Evolutionary conservation across 1,284 basidiomycete genomes (phyloP), one percentile per base, ranked within the genome.

Genomic region (Sporisorium graminicola): DNA sequence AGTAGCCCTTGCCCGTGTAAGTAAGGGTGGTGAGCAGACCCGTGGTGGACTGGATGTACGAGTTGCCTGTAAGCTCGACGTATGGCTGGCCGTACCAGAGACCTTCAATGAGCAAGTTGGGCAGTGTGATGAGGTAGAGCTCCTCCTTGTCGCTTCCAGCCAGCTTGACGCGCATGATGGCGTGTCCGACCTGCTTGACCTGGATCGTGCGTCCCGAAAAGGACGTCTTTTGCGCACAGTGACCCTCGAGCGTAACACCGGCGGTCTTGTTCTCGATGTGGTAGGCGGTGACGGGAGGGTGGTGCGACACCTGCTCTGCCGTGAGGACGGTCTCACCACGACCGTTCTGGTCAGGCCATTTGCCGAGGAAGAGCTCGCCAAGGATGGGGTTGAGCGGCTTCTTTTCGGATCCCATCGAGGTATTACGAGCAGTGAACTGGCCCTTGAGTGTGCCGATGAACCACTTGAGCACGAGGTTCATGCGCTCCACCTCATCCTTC

Each of bases 151-250:
- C 92, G 69, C 88, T 87, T 35, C 81, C 83, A 3, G 90, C 91
- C 5, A 90, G 88, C 62, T 89, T 87, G 63, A 97, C 89, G 14
- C 90, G 92, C 46, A 99, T 88, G 31, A 93, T 87, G 7, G 95
- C 95, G 82, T 99, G 96, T 7, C 96, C 96, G 74, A 98, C 92
- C 87, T 99, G 96, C 87, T 94, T 95, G 59, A 99, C 96, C 87
- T 91, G 86, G 62, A 98, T 98, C 71, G 91, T 91, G 9, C 89
- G 88, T 26, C 88, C 88, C 40, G 88, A 88, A 86, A 90, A 90
- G 24, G 87, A 87, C 8, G 96, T 98, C 90, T 98, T 98, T 87
- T 99, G 96, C 9, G 94, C 96, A 78, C 91, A 95, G 87, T 98
- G 94, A 24, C 96, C 96, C 56, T 91, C 90, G 61, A 98, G 90